phyloP scores from a whole-genome alignment of 345 rosid genomes.

The Euphorbia tirucalli region DNA sequence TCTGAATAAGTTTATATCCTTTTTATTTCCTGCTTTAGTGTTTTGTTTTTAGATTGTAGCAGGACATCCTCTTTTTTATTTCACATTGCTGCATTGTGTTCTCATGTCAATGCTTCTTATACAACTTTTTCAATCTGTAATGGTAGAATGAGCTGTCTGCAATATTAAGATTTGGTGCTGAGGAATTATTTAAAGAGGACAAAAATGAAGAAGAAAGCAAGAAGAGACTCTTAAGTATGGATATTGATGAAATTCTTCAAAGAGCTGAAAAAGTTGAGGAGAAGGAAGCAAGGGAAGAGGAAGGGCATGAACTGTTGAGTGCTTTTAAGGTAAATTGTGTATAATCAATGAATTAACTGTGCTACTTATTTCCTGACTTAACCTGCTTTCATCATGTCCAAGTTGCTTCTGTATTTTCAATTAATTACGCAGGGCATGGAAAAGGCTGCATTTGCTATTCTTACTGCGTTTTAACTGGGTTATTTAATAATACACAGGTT shows the following conservation, averaged over 20 bases:
- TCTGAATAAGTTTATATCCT: background rate
- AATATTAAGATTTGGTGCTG: conserved; percentile 97
- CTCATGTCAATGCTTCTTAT: background rate
- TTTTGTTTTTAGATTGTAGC: background rate
- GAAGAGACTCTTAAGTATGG: conserved; percentile 82
- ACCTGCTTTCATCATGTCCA: background rate
- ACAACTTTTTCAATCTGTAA: conserved; percentile 3
- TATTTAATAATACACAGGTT: conserved; percentile 50
- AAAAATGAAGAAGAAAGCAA: conserved; percentile 97
- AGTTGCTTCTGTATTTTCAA: background rate
- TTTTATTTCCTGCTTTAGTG: background rate
- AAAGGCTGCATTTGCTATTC: background rate
- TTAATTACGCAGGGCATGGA: background rate
- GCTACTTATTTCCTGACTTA: background rate
- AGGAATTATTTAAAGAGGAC: conserved; percentile 96
- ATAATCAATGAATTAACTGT: background rate
- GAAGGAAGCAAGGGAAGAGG: conserved; percentile 53
- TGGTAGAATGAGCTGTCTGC: conserved; percentile 95
- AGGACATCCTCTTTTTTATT: background rate
- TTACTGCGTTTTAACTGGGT: conserved; percentile 1
- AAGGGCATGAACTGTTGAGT: conserved; percentile 77
- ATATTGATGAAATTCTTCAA: conserved; percentile 96
- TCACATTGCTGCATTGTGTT: background rate
- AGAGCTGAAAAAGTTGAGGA: conserved; percentile 98
- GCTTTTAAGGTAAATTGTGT: conserved; percentile 79